Evolutionary conservation across 768 basidiomycete genomes (phyloP).

Genomic region (Paxillus ammoniavirescens): DNA sequence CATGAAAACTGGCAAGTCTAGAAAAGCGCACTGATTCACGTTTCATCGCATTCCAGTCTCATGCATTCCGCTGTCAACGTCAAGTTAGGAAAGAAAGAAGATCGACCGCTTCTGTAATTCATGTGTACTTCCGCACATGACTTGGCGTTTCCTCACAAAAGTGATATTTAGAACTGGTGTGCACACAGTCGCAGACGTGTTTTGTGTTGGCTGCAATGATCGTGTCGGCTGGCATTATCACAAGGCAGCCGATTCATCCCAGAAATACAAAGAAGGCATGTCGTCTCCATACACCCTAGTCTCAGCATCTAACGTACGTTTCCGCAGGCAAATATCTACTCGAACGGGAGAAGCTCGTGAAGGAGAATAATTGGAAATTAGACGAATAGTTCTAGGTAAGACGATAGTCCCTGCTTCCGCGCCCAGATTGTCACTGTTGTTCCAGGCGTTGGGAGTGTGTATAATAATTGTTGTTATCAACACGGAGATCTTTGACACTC

Average conservation of each 20-base stretch:
- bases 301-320: not conserved
- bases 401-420: not conserved
- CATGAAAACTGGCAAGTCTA: not conserved
- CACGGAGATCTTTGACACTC: too few relatives aligned
- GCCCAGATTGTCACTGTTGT: not conserved
- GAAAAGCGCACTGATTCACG: not conserved
- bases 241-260: constrained; percentile 67
- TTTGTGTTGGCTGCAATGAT: constrained; percentile 76
- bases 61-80: constrained; percentile 79
- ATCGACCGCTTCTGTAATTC: constrained; percentile 66
- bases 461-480: too few relatives aligned
- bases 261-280: constrained; percentile 86
- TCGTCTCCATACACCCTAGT: not conserved
- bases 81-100: constrained; percentile 70
- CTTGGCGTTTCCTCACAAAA: not conserved
- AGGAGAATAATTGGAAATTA: constrained; percentile 78
- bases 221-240: constrained; percentile 83
- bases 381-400: constrained; percentile 37
- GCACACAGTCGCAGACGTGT: constrained; percentile 79
- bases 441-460: not conserved
- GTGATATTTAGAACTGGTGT: constrained; percentile 60
- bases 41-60: constrained; percentile 42
- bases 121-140: constrained; percentile 3
- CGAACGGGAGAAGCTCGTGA: constrained; percentile 75
- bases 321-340: constrained; percentile 75